Evolutionary conservation across 805 yeast species (phyloP), one percentile per base, ranked within the genome.

Genomic region (Yarrowia keelungensis): DNA sequence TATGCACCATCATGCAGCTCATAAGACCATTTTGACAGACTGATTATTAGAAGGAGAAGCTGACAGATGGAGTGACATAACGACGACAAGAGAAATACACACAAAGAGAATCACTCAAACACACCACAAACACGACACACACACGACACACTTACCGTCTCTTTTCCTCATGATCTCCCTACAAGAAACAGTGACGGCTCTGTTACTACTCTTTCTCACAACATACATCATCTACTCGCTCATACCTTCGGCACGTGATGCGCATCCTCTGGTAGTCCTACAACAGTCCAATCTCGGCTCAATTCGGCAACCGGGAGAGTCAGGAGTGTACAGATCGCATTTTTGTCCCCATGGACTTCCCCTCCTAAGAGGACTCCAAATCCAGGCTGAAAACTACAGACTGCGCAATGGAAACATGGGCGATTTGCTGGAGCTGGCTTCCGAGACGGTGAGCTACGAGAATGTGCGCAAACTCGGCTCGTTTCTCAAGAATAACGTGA

Each of bases 261-360:
- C 78, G 1, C 80, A 80, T 61, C 78, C 76, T 8, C 67, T 72
- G 46, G 74, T 78, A 51, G 70, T 80, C 8, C 49, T 69, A 19
- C 72, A 86, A 72, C 97, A 92, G 76, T 84, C 96, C 1, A 82
- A 87, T 22, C 78, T 89, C 42, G 85, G 89, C 2, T 79, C 87
- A 7, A 88, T 91, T 1, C 81, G 97, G n/a, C 81, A 83, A 51
- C 80, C 81, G 5, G 81, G 84, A 62, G 97, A 92, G 76, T 85
- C 93, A 15, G 93, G 97, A 0, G 81, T 90, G 11, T 88, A 90
- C 76, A 83, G 95, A 71, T 89, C 92, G 64, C 86, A 86, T 56
- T 87, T 89, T 72, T 86, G 90, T 41, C 95, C 93, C 26, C 87
- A 86, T 75, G 90, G 91, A 5, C 76, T 85, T 69, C 89, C 90